These are phyloP conservation scores for Apiosordaria backusii DNA, from an alignment of 495 filamentous ascomycete species.

Conservation along the genomic window DNA sequence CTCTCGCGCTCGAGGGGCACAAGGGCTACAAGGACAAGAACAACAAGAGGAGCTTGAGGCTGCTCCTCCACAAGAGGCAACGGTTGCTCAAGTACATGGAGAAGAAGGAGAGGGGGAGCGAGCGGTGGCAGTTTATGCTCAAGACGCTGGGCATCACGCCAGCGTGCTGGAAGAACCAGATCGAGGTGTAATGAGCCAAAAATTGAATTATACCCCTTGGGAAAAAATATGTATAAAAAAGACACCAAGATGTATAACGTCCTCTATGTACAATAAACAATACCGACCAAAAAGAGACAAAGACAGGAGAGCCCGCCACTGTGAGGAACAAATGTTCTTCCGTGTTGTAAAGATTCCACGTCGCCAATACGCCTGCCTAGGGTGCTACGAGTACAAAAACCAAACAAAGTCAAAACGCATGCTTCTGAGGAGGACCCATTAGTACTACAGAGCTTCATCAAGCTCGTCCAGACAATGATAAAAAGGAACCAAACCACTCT, in stretches of 20 bases:
- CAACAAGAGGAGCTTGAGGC: conserved; percentile 83
- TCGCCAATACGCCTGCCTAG: conserved; percentile 27
- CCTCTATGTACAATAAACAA: conserved; percentile 33
- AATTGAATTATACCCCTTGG: background rate
- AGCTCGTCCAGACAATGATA: background rate
- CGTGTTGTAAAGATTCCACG: background rate
- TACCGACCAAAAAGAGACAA: conserved; percentile 23
- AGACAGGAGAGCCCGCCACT: background rate
- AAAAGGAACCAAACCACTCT: background rate
- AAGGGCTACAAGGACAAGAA: conserved; percentile 71
- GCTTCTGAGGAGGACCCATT: conserved; percentile 10
- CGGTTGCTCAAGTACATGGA: conserved; percentile 82
- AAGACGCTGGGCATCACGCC: conserved; percentile 80
- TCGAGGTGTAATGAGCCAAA: conserved; percentile 56
- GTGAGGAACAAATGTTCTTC: background rate
- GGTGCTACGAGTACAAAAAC: background rate
- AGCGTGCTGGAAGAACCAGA: conserved; percentile 81
- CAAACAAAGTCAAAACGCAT: conserved; percentile 16
- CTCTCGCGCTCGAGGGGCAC: conserved; percentile 54
- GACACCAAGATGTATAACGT: conserved; percentile 24
- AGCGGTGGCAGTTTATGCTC: conserved; percentile 80
- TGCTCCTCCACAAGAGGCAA: conserved; percentile 85
- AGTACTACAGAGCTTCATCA: conserved; percentile 34
- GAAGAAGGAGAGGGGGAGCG: conserved; percentile 83
- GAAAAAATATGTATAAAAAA: conserved; percentile 1